Conservation (phyloP, 2,329 filamentous ascomycete genomes). For the Colletotrichum acutatum region DNA sequence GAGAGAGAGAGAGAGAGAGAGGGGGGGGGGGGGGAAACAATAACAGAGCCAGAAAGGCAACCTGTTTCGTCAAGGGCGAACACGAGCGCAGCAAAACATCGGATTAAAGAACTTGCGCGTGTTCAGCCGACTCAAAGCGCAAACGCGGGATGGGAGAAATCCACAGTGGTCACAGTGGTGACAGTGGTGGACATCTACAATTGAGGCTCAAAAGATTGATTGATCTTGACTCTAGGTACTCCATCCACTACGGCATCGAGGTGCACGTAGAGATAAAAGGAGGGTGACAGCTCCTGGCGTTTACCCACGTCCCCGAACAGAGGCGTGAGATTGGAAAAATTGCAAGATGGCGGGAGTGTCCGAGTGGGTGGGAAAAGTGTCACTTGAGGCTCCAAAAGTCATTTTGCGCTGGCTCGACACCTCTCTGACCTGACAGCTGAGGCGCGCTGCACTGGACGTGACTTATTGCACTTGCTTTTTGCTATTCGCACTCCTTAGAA, state of each 20-base stretch:
- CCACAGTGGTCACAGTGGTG: no score
- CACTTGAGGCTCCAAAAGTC: background rate
- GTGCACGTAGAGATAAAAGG: background rate
- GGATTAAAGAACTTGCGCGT: slow-evolving; percentile 1
- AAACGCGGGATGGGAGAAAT: background rate
- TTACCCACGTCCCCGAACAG: background rate
- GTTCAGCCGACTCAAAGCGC: background rate
- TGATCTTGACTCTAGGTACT: background rate
- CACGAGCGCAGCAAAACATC: background rate
- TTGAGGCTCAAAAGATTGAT: background rate
- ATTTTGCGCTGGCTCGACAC: background rate
- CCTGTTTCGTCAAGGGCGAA: background rate
- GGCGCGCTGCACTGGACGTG: background rate
- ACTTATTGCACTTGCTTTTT: background rate
- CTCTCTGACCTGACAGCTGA: background rate
- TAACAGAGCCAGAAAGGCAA: slow-evolving; percentile 2
- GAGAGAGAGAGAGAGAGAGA: background rate
- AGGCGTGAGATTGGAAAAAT: background rate
- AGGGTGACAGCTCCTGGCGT: background rate
- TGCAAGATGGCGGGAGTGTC: background rate
- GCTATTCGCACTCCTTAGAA: slow-evolving; percentile 25
- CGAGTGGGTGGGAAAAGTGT: background rate
- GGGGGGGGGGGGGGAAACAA: background rate
- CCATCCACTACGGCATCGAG: background rate
- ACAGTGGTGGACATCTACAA: background rate